These are phyloP conservation scores for Dryas drummondii DNA, from an alignment of 306 rosid genomes.

Conservation along the genomic window DNA sequence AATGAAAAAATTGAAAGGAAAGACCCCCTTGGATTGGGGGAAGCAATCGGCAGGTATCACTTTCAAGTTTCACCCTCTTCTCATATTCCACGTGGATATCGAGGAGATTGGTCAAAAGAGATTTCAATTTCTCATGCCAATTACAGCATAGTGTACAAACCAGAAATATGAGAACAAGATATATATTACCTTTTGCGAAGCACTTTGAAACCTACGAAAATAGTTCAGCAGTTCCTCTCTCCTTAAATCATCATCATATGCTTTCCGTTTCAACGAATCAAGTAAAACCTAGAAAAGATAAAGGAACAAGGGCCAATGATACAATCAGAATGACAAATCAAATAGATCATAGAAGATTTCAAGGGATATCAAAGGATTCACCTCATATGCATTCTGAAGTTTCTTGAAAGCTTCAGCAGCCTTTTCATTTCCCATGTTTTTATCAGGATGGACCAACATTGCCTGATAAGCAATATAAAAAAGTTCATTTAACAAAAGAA, in stretches of 20 bases:
- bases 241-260: constrained; percentile 91
- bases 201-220: constrained; percentile 67
- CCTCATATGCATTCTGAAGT: constrained; percentile 99
- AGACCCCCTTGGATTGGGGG: constrained; percentile 1
- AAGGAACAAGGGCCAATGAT: constrained; percentile 5
- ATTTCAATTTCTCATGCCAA: background rate
- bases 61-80: background rate
- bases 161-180: background rate
- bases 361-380: constrained; percentile 29
- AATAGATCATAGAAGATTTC: background rate
- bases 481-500: constrained; percentile 4
- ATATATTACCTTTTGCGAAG: constrained; percentile 58
- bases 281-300: constrained; percentile 63
- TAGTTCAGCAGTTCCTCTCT: constrained; percentile 80
- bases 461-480: constrained; percentile 58
- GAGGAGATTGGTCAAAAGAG: background rate
- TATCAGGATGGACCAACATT: constrained; percentile 99
- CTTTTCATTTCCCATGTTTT: constrained; percentile 97
- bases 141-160: constrained; percentile 12
- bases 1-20: background rate
- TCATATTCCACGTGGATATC: background rate
- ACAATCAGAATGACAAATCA: constrained; percentile 21
- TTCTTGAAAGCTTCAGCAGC: constrained; percentile 98
- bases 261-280: constrained; percentile 83
- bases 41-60: background rate